Conservation (phyloP, 805 yeast genomes). For the Helenozyma baotianmanensis region DNA sequence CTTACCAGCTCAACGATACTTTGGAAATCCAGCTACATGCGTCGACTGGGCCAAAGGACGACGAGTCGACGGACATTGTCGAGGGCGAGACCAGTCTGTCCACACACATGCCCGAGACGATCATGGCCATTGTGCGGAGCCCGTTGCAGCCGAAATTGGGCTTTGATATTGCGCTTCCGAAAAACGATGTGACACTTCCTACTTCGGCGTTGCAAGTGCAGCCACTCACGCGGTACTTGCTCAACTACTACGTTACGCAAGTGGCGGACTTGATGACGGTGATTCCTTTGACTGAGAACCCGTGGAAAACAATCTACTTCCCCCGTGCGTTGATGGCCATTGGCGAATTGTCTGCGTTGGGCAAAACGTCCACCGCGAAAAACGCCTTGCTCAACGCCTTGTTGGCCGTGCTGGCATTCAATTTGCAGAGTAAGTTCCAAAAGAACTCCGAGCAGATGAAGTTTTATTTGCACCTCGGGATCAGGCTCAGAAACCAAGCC, state of each 20-base stretch:
- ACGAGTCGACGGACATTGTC: conserved; percentile 28
- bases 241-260: conserved; percentile 66
- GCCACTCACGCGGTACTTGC: conserved; percentile 66
- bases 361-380: conserved; percentile 69
- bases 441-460: conserved; percentile 63
- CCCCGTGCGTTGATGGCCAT: conserved; percentile 79
- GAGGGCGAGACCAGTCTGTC: conserved; percentile 29
- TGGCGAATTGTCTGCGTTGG: conserved; percentile 74
- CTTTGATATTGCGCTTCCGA: conserved; percentile 34
- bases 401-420: conserved; percentile 77
- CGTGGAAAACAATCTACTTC: conserved; percentile 84
- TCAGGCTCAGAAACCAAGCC: conserved; percentile 71
- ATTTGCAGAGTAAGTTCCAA: conserved; percentile 66
- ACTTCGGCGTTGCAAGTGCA: conserved; percentile 58
- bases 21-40: conserved; percentile 44
- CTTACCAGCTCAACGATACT: conserved; percentile 34
- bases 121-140: conserved; percentile 47
- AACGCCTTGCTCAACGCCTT: conserved; percentile 75
- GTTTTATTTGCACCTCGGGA: conserved; percentile 67
- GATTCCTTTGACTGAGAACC: conserved; percentile 66
- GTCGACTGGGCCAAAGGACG: conserved; percentile 23
- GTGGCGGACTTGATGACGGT: conserved; percentile 81
- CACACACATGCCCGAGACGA: conserved; percentile 48
- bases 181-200: conserved; percentile 37
- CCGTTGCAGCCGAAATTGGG: conserved; percentile 40